Evolutionary conservation across 257 asterid genomes (phyloP), one percentile per base, ranked within the genome.

Genomic region (Coffea eugenioides): DNA sequence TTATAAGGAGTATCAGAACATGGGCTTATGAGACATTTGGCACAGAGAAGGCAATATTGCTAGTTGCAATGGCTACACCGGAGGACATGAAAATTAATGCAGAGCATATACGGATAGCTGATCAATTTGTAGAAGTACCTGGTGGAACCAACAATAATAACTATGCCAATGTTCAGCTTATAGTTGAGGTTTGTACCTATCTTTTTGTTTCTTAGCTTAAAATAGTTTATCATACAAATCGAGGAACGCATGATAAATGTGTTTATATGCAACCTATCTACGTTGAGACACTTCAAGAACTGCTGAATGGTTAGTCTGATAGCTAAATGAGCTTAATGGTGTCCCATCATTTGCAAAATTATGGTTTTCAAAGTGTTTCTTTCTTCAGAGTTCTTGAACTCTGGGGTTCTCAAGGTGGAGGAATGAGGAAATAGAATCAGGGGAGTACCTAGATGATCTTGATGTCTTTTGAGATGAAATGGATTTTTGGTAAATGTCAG

Each of bases 21-120:
- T 96, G 99, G 99, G 96, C 99, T 51, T 92, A 96, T 45, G 99
- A 92, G 85, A 94, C 97, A 69, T 94, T 96, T 86, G 99, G 99
- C 82, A 81, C 97, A 16, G 98, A 94, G 88, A 96, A 96, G 90
- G 98, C 99, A 67, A 90, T 96, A 79, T 87, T 94, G 81, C 86
- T 96, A 85, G 99, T 96, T 80, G 99, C 97, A 74, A 96, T 96
- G 99, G 99, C 99, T 83, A 96, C 99, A 41, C 97, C 99, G 0
- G 99, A 96, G 88, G 99, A 96, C 85, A 96, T 96, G 99, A 91
- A 94, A 80, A 94, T 96, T 86, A 96, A 96, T 85, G 98, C 99
- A 20, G 99, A 96, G 89, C 99, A 96, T 90, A 94, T 96, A 76
- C 89, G 97, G 85, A 96, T 96, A 82, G 99, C 99, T 43, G 99